Evolutionary conservation across 2,329 filamentous ascomycete species (phyloP), one percentile per base, ranked within the genome.

Genomic region (Trichothecium sympodiale): DNA sequence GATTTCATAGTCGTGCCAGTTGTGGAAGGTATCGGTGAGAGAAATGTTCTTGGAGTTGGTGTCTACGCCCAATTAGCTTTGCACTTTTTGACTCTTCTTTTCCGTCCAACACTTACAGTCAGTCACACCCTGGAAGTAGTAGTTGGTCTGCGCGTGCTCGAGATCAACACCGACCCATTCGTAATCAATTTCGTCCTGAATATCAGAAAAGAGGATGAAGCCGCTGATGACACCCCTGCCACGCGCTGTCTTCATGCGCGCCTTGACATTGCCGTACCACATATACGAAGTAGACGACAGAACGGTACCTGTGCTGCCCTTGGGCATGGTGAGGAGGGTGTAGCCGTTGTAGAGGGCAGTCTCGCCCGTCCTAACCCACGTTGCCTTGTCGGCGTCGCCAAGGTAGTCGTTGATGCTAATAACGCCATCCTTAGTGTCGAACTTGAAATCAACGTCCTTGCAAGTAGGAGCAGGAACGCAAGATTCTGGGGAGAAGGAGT

Each of bases 101-200:
- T n/a, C n/a, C n/a, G n/a, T n/a, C n/a, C n/a, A n/a, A n/a, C n/a
- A 54, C 84, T 67, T 68, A 94, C 86, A 96, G 57, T 89, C 71
- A 28, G 85, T 80, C 43, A 95, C 80, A 53, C 91, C 91, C 64
- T 95, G 88, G 64, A 82, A 95, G 64, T 95, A 98, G 68, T 79
- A 98, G 66, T 98, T 98, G 55, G 87, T 91, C 66, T 98, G 88
- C 14, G 82, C 84, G 43, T 71, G 74, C 32, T 67, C 53, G 42
- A 94, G 67, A 52, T 95, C 84, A 31, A 73, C 73, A 45, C 91
- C 91, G 37, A 98, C 74, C 56, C 83, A 96, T 59, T 98, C 91
- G 56, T 86, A 96, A 64, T 98, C 91, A 51, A 98, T 94, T 61
- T 98, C 91, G 53, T 98, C 91, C 70, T 95, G 94, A 52, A 93